A percentile compares a stretch with the other conserved stretches of the same genome.
Conservation (phyloP, 495 filamentous ascomycete genomes). For the Penicillium dipodomyicola region DNA sequence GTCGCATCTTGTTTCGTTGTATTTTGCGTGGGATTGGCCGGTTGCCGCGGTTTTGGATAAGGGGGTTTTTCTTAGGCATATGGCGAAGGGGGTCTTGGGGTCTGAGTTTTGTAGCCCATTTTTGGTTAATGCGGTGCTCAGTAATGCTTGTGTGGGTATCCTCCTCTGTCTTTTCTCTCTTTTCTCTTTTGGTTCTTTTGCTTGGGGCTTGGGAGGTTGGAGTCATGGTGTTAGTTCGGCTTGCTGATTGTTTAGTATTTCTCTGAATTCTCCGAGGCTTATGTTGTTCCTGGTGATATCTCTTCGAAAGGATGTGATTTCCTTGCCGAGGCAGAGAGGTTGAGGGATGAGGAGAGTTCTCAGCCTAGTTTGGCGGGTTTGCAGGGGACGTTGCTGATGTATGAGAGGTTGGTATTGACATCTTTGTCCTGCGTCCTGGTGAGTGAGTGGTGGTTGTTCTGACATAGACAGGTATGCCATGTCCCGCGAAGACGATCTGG, state of each 20-base stretch:
- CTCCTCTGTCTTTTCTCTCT: no score
- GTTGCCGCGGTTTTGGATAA: conserved; percentile 48
- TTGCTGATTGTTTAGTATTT: conserved; percentile 35
- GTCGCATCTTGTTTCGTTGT: conserved; percentile 51
- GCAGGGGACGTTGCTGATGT: conserved; percentile 43
- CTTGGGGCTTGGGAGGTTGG: no score
- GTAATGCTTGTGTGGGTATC: conserved; percentile 47
- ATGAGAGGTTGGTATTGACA: conserved; percentile 34
- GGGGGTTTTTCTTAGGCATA: conserved; percentile 49
- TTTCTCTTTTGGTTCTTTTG: neutral
- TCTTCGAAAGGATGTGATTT: conserved; percentile 45
- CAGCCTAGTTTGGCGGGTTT: conserved; percentile 36
- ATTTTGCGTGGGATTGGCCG: conserved; percentile 57
- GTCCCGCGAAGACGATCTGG: conserved; percentile 41
- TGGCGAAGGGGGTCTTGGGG: conserved; percentile 30
- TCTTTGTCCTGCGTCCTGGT: neutral
- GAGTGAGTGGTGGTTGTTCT: neutral
- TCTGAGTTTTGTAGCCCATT: conserved; percentile 51
- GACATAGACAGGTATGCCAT: conserved; percentile 36
- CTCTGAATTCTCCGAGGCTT: conserved; percentile 47
- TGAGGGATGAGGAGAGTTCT: conserved; percentile 24
- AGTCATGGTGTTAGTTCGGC: neutral
- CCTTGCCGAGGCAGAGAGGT: conserved; percentile 42
- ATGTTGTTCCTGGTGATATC: conserved; percentile 42
- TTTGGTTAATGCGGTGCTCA: conserved; percentile 54